Percentiles rank a stretch among this genome's conserved stretches.
Conservation (phyloP, 768 basidiomycete genomes). For the Xanthoconium stramineum region DNA sequence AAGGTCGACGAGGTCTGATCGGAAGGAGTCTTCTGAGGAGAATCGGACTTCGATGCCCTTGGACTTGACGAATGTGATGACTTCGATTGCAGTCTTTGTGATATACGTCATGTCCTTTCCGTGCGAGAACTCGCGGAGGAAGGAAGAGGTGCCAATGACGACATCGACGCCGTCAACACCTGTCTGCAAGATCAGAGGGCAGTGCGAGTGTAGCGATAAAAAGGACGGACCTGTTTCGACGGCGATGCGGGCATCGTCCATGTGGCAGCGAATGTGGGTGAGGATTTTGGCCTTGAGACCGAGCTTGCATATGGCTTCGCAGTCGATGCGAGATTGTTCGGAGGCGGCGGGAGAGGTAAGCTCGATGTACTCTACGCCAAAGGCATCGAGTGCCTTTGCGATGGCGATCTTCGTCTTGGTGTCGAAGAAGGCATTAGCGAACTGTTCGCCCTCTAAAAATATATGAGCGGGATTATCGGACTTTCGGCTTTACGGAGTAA, state of each 20-base stretch:
- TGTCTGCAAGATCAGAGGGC: constrained; percentile 27
- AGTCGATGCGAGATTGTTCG: constrained; percentile 89
- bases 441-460: constrained; percentile 89
- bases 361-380: constrained; percentile 99
- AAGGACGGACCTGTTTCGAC: constrained; percentile 85
- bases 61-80: constrained; percentile 99
- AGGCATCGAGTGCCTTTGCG: constrained; percentile 95
- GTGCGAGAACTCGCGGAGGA: constrained; percentile 99
- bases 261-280: constrained; percentile 98
- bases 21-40: constrained; percentile 99
- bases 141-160: constrained; percentile 98
- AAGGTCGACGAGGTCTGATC: constrained; percentile 97
- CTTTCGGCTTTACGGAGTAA: constrained; percentile 2
- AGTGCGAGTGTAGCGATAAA: background rate
- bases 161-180: constrained; percentile 99
- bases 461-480: constrained; percentile 14
- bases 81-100: constrained; percentile 97
- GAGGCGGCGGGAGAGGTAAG: constrained; percentile 98
- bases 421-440: constrained; percentile 99
- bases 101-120: constrained; percentile 99
- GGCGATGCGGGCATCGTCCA: constrained; percentile 98
- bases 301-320: constrained; percentile 98
- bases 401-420: constrained; percentile 99
- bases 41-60: constrained; percentile 99
- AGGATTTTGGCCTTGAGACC: constrained; percentile 95